These are phyloP conservation scores for Coemansia guatemalensis DNA, from an alignment of 192 early-diverging fungal species.

Conservation along the genomic window DNA sequence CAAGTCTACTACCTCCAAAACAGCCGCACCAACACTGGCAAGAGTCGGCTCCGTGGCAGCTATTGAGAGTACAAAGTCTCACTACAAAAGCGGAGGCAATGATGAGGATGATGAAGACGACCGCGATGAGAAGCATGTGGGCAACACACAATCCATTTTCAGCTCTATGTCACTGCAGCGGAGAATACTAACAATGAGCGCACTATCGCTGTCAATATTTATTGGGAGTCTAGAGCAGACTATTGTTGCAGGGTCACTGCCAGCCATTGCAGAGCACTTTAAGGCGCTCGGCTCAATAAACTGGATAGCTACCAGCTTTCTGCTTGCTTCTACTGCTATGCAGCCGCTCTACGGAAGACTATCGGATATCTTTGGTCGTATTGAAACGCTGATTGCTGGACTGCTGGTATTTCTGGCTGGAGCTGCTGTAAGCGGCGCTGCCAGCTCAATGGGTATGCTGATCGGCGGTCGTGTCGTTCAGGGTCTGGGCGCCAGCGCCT, in stretches of 20 bases:
- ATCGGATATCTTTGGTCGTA: constrained; percentile 83
- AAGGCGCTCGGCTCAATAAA: constrained; percentile 55
- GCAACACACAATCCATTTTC: constrained; percentile 8
- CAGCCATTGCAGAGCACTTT: constrained; percentile 60
- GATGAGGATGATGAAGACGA: constrained; percentile 9
- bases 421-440: constrained; percentile 53
- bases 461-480: constrained; percentile 64
- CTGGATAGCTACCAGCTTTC: constrained; percentile 73
- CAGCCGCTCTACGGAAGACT: constrained; percentile 76
- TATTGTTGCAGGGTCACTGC: constrained; percentile 64
- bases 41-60: background rate
- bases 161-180: constrained; percentile 23
- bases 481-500: constrained; percentile 66
- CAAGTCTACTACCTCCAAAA: background rate
- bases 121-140: constrained; percentile 23
- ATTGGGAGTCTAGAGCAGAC: constrained; percentile 54
- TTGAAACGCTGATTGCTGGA: constrained; percentile 55
- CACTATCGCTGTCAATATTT: constrained; percentile 48
- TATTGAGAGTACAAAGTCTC: background rate
- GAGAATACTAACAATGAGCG: constrained; percentile 24
- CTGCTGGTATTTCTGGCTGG: constrained; percentile 54
- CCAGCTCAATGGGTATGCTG: constrained; percentile 61
- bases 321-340: constrained; percentile 68
- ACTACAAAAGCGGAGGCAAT: background rate
- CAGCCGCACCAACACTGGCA: background rate